Base-by-base conservation (phyloP, 2,329 filamentous ascomycete genomes). In the Cercospora sojina region DNA sequence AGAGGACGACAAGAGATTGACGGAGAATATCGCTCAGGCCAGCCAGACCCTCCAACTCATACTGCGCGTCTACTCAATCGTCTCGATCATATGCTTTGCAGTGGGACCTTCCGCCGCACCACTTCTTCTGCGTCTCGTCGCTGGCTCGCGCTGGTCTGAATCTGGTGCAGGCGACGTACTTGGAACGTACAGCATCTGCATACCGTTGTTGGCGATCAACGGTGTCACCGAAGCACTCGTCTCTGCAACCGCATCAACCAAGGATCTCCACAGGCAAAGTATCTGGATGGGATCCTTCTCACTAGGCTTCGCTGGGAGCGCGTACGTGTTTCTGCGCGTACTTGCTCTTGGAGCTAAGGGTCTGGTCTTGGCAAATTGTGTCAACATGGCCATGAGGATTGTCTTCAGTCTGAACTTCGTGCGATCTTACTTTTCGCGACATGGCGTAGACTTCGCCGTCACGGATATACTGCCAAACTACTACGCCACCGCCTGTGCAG, bases 161-260 rank as follows among this genome's bases (percentile, higher is more conserved):
- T 88, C 90, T 0, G 90, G 90, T 51, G 92, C 93, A 0, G 89
- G 89, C 5, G 79, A 84, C 8, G 89, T 95, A 3, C 84, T 99
- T 6, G 88, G 89, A 0, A 85, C 85, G 0, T 99, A 97, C 79
- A 93, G 92, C 80, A 93, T 92, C 78, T 98, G 97, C 80, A 91
- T 99, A 66, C 95, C 95, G 0, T 88, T 98, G 27, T 85, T 98
- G 3, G 95, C 94, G 3, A 81, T 96, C 73, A 99, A 99, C 75
- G 95, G 95, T 60, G 87, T 98, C 23, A 88, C 90, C 1, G 95
- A 99, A 80, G 92, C 93, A 0, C 98, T 99, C 73, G 93, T 98
- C 16, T 90, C 93, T 0, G 92, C 92, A 2, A 91, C 96, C 0
- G 93, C 94, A 0, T 89, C 86, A 0, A 86, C 92, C 69, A 79